These are phyloP conservation scores for Aspergillus aculeatus DNA, from an alignment of 2,329 filamentous ascomycete species.

Conservation along the genomic window DNA sequence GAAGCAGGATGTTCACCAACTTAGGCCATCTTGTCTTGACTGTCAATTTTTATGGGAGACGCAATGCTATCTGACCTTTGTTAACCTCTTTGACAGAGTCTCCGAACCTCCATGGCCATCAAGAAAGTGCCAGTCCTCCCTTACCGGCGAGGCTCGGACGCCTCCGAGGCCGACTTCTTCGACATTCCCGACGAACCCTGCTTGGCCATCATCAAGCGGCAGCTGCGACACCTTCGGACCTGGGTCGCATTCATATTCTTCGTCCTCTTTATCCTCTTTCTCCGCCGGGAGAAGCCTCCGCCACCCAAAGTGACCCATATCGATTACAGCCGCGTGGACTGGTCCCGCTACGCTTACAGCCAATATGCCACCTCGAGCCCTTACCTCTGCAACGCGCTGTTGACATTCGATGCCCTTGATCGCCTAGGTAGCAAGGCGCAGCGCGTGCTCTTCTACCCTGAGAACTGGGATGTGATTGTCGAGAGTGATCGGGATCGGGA, in stretches of 20 bases:
- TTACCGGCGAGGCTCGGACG: conserved; percentile 30
- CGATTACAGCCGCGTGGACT: conserved; percentile 37
- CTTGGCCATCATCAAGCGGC: conserved; percentile 30
- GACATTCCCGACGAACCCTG: conserved; percentile 36
- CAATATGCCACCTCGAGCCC: conserved; percentile 44
- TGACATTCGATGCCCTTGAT: conserved; percentile 44
- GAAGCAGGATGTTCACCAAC: too few species aligned
- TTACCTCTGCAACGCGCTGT: conserved; percentile 45
- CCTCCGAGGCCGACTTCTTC: conserved; percentile 37
- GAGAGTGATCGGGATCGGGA: conserved; percentile 31
- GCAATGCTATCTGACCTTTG: neutral
- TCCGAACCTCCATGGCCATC: conserved; percentile 8
- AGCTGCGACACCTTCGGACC: conserved; percentile 33
- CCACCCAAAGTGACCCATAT: conserved; percentile 26
- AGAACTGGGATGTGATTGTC: conserved; percentile 39
- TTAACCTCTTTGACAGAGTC: neutral
- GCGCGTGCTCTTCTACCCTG: conserved; percentile 43
- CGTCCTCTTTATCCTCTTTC: conserved; percentile 28
- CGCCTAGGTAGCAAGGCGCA: conserved; percentile 41
- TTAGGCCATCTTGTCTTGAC: neutral
- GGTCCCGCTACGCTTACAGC: conserved; percentile 45
- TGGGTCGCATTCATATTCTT: conserved; percentile 28
- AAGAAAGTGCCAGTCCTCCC: conserved; percentile 20
- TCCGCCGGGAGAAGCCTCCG: conserved; percentile 20
- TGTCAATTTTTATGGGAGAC: neutral